phyloP scores from a whole-genome alignment of 176 grass and related monocot species.

The Hsuehochloa calcarea region DNA sequence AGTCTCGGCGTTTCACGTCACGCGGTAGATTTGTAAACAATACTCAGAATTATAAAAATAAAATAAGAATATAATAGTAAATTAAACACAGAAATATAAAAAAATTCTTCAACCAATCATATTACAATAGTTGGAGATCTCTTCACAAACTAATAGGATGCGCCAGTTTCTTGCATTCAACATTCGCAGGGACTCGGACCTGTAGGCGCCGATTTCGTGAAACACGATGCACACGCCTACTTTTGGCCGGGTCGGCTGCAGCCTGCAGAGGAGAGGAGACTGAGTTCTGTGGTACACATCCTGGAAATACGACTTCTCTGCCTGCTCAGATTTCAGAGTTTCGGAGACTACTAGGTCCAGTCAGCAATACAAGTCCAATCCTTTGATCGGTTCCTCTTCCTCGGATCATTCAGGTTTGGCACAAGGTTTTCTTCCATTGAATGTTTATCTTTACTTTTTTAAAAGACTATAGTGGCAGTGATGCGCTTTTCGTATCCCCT shows the following conservation, averaged over 20 bases:
- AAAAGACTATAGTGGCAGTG: too few relatives aligned
- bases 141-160: too few relatives aligned
- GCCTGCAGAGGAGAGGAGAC: background rate
- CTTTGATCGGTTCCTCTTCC: background rate
- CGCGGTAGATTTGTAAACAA: too few relatives aligned
- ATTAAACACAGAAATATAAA: too few relatives aligned
- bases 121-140: too few relatives aligned
- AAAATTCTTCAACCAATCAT: too few relatives aligned
- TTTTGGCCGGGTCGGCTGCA: background rate
- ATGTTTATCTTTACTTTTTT: too few relatives aligned
- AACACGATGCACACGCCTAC: background rate
- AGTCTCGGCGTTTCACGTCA: background rate
- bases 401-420: background rate
- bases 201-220: background rate
- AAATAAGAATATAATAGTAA: too few relatives aligned
- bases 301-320: background rate
- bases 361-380: background rate
- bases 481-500: too few relatives aligned
- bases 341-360: background rate
- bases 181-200: background rate
- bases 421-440: background rate
- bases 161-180: too few relatives aligned
- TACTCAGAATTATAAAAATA: too few relatives aligned
- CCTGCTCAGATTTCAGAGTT: background rate
- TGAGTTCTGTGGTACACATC: background rate